Base-by-base conservation (phyloP, 345 rosid genomes). In the Eucalyptus curtisii region DNA sequence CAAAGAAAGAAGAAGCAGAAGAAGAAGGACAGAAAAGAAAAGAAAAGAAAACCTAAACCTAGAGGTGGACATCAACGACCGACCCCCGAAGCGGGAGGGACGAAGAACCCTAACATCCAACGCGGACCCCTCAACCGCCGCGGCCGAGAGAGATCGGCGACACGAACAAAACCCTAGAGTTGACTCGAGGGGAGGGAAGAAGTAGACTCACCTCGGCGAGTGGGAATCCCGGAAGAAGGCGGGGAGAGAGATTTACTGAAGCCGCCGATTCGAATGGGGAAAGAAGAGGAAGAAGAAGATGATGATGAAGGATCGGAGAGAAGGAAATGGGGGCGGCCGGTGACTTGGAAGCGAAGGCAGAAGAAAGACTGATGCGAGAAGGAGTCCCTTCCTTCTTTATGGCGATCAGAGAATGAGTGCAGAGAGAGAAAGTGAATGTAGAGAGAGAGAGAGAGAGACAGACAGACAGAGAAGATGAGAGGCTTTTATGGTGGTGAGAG, bases 101-200 rank as follows among this genome's bases (percentile, higher is more conserved):
- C 16, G 40, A 37, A 19, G 14, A 88, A 89, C 64, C 87, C 85
- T 86, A 64, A 68, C 37, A 5, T 81, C 79, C 31, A 7, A 48
- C 42, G 85, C 45, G 57, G 7, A 87, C 13, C 44, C 80, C 4
- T 52, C 57, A 84, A 57, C 3, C 2, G 14, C 30, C 84, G n/a
- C 37, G 22, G 55, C 30, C 25, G 88, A 68, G 5, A 17, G 50
- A 47, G 19, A 52, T 14, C 48, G 53, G 53, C 49, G 47, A 59
- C 88, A 17, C 80, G 91, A 44, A 59, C 88, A 11, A 79, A 91
- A 90, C 92, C 95, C 91, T 84, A 89, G 89, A 90, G 94, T 91
- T 90, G 94, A 92, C 93, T 90, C 85, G 49, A 42, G 4, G 30
- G 31, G 33, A 16, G 8, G 8, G 49, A 49, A 31, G 25, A 64